A percentile compares a stretch with the other conserved stretches of the same genome.
Conservation (phyloP, 331 rosid genomes). For the Malus hybrid region DNA sequence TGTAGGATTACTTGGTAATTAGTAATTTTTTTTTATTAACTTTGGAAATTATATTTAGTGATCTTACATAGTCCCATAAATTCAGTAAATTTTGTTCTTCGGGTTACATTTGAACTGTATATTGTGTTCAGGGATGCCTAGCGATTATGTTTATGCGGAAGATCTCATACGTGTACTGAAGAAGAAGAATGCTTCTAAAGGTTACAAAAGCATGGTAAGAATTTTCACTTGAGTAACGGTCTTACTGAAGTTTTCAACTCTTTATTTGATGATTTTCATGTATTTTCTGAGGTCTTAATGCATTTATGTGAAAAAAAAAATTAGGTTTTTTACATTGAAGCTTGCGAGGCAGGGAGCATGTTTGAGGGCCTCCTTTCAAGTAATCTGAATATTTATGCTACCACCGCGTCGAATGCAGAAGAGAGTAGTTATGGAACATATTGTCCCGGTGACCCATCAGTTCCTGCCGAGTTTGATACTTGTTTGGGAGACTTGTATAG, state of each 20-base stretch:
- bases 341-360: conserved; percentile 79
- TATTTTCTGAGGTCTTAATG: too few relatives aligned
- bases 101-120: too few relatives aligned
- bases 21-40: neutral
- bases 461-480: conserved; percentile 11
- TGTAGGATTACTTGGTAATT: conserved; percentile 31
- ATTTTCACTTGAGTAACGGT: neutral
- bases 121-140: conserved; percentile 40
- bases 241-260: too few relatives aligned
- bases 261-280: too few relatives aligned
- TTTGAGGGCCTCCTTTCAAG: conserved; percentile 62
- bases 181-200: conserved; percentile 36
- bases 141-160: neutral
- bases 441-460: conserved; percentile 13
- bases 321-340: conserved; percentile 51
- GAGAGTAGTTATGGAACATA: conserved; percentile 50
- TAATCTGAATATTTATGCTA: conserved; percentile 42
- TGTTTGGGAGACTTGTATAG: conserved; percentile 71
- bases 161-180: conserved; percentile 40
- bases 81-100: too few relatives aligned
- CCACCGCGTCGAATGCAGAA: conserved; percentile 46
- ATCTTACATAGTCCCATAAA: too few relatives aligned
- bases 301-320: too few relatives aligned
- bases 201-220: conserved; percentile 46
- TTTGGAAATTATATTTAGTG: neutral